These are phyloP conservation scores for Bipolaris zeicola DNA, from an alignment of 2,329 filamentous ascomycete species.

Conservation along the genomic window DNA sequence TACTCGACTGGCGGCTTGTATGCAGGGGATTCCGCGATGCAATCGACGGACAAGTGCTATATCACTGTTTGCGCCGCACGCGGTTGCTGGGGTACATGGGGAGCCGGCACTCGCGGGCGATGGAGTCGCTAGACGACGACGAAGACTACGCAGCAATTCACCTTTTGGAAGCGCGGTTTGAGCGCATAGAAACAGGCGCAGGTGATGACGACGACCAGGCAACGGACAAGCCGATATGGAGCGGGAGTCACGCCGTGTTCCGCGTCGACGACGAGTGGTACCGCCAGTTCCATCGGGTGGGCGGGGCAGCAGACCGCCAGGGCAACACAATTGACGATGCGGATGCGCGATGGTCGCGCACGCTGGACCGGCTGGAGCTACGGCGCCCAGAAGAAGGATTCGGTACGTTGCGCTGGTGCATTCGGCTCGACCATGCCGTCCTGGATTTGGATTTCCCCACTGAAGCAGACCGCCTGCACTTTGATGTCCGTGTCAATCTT, in stretches of 20 bases:
- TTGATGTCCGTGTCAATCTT: constrained; percentile 19
- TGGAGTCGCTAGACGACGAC: constrained; percentile 12
- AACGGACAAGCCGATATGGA: constrained; percentile 21
- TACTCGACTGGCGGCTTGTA: constrained; percentile 37
- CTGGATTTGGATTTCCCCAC: constrained; percentile 31
- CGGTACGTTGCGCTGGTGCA: constrained; percentile 33
- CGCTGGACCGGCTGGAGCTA: constrained; percentile 16
- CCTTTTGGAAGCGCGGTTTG: constrained; percentile 23
- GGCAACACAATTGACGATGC: constrained; percentile 3
- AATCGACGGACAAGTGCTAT: constrained; percentile 38
- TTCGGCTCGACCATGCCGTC: constrained; percentile 33
- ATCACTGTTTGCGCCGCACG: constrained; percentile 27
- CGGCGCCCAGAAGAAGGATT: constrained; percentile 14
- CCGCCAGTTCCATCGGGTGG: constrained; percentile 2
- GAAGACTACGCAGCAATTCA: constrained; percentile 24
- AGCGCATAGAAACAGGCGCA: constrained; percentile 2
- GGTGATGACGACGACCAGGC: background rate
- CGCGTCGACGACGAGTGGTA: constrained; percentile 30
- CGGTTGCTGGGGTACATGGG: constrained; percentile 34
- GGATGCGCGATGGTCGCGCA: constrained; percentile 1
- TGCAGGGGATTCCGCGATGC: constrained; percentile 40
- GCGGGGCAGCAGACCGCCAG: background rate
- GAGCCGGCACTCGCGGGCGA: background rate
- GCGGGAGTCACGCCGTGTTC: constrained; percentile 27
- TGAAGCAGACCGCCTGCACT: constrained; percentile 4